phyloP scores from a whole-genome alignment of 2,329 filamentous ascomycete species.

The Cytospora paraplurivora region DNA sequence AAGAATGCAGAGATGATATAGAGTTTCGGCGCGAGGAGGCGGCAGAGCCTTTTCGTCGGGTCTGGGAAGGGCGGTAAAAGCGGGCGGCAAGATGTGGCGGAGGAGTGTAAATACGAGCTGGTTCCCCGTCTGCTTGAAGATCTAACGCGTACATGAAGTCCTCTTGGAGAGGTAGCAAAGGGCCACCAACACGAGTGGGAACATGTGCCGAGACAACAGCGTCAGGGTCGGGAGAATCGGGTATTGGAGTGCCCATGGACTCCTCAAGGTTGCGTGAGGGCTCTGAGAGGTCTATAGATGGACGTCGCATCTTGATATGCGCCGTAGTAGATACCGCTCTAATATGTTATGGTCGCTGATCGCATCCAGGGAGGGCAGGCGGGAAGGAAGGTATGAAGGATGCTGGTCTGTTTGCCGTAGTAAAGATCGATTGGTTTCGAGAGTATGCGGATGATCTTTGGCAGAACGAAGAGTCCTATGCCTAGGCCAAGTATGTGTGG shows the following conservation, averaged over 20 bases:
- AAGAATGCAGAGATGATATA: conserved; percentile 72
- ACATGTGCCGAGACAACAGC: conserved; percentile 32
- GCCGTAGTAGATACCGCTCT: conserved; percentile 34
- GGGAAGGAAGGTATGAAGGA: neutral
- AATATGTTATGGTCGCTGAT: conserved; percentile 1
- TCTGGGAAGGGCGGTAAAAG: conserved; percentile 69
- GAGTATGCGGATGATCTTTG: neutral
- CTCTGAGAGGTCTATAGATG: conserved; percentile 37
- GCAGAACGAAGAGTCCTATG: neutral
- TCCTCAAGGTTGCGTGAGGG: conserved; percentile 38
- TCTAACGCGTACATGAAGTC: conserved; percentile 26
- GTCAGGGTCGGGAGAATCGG: conserved; percentile 30
- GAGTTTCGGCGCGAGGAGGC: conserved; percentile 80
- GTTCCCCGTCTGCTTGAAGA: conserved; percentile 24
- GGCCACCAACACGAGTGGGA: conserved; percentile 18
- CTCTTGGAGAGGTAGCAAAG: conserved; percentile 22
- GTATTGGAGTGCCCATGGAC: conserved; percentile 33
- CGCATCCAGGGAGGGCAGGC: conserved; percentile 5
- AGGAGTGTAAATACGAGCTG: conserved; percentile 56
- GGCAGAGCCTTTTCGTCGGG: conserved; percentile 72
- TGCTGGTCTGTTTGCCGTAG: neutral
- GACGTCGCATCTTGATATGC: conserved; percentile 42
- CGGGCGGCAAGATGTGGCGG: conserved; percentile 77
- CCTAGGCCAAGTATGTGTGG: no score
- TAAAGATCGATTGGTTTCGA: neutral